Evolutionary conservation across 2,329 filamentous ascomycete genomes (phyloP), one percentile per base, ranked within the genome.

Genomic region (Penicillium polonicum): DNA sequence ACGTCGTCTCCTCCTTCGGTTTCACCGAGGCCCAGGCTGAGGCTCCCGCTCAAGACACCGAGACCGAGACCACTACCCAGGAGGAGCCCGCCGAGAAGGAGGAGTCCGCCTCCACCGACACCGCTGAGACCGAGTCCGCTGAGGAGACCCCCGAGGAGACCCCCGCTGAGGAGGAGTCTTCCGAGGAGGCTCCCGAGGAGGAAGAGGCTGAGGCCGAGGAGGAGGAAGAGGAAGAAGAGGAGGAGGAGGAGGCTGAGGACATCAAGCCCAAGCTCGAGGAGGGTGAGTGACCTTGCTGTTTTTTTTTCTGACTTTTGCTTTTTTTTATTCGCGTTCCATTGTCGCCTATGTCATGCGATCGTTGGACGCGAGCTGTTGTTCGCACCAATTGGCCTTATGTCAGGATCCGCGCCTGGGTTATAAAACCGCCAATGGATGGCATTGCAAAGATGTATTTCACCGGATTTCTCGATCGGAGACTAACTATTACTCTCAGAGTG

Each of bases 201-300:
- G 83, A 81, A 43, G 79, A 78, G 41, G 82, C 78, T 9, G 80
- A 78, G 41, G 82, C 81, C 23, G 82, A 83, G 19, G 85, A 87
- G 43, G 88, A 87, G 27, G 88, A 89, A 43, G 88, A 89, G 36
- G 88, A 91, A 21, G 90, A 92, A 59, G 90, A 94, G 6, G 38
- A 41, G 90, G 89, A 92, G 61, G 89, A 92, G 64, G 90, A 94
- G 80, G 80, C 85, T 62, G 87, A 88, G 68, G 93, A 97, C 76
- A 87, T 88, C 69, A 95, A 96, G 85, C 90, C 92, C 62, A 85
- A 85, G 77, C 79, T 97, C 62, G 90, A 96, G 80, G 91, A 96
- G 85, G 92, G 94, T 97, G 79, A 83, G 91, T 87, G 52, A 45
- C 17, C 49, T 25, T 51, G 58, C 52, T 58, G 9, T 44, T 59